phyloP scores from a whole-genome alignment of 371 early-diverging fungal species.

The Rhizomucor miehei region DNA sequence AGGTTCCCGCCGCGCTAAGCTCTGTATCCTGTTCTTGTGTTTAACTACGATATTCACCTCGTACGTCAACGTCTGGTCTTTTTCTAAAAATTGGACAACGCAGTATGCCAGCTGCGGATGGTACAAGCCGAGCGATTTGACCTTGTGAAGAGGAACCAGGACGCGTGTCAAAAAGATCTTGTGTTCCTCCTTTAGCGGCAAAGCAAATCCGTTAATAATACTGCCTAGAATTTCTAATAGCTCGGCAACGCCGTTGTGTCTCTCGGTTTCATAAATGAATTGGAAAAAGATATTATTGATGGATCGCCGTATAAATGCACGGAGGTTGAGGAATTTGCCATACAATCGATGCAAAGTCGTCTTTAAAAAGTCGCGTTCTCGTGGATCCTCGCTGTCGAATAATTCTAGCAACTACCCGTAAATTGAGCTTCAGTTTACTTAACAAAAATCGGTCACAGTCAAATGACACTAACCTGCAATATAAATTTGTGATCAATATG shows the following conservation, averaged over 20 bases:
- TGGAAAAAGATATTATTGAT: slow-evolving; percentile 98
- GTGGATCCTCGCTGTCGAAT: slow-evolving; percentile 96
- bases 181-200: slow-evolving; percentile 97
- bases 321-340: slow-evolving; percentile 94
- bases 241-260: slow-evolving; percentile 97
- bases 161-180: slow-evolving; percentile 89
- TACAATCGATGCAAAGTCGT: slow-evolving; percentile 97
- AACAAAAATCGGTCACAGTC: neutral
- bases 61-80: slow-evolving; percentile 86
- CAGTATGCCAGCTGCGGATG: slow-evolving; percentile 97
- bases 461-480: slow-evolving; percentile 58
- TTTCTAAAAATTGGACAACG: slow-evolving; percentile 96
- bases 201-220: slow-evolving; percentile 97
- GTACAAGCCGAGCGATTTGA: slow-evolving; percentile 86
- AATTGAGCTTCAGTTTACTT: too few relatives aligned
- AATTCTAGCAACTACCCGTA: slow-evolving; percentile 80
- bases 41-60: slow-evolving; percentile 41
- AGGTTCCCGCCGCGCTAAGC: too few relatives aligned
- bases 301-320: slow-evolving; percentile 94
- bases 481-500: slow-evolving; percentile 94
- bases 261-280: slow-evolving; percentile 94
- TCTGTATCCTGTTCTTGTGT: neutral
- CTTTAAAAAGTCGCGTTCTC: slow-evolving; percentile 96
- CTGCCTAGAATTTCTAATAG: slow-evolving; percentile 95
- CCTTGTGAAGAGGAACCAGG: slow-evolving; percentile 95